These are phyloP conservation scores for Salix caprea DNA, from an alignment of 345 rosid genomes.

Conservation along the genomic window DNA sequence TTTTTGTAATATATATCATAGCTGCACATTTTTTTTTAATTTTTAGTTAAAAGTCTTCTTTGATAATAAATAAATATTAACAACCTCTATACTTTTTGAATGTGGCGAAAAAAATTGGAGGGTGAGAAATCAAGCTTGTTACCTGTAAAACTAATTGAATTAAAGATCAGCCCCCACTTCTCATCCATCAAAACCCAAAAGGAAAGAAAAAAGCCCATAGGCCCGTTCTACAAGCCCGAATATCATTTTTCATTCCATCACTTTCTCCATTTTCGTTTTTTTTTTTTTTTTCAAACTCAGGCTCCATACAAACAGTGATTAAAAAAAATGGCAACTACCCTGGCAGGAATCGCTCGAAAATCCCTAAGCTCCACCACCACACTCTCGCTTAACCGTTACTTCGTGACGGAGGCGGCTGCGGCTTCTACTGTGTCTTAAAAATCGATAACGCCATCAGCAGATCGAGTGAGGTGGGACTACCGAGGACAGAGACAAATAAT, in stretches of 20 bases:
- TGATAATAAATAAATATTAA: too few species aligned
- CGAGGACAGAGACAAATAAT: slow-evolving; percentile 90
- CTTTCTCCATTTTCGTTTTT: not conserved
- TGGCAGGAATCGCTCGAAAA: slow-evolving; percentile 16
- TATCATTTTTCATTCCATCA: not conserved
- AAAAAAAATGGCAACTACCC: slow-evolving; percentile 17
- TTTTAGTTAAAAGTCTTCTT: too few species aligned
- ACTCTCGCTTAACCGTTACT: slow-evolving; percentile 2
- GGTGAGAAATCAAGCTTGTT: too few species aligned
- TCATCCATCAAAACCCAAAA: not conserved
- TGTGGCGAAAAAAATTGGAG: too few species aligned
- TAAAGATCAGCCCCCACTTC: not conserved
- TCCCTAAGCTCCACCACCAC: slow-evolving; percentile 10
- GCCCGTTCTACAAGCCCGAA: not conserved
- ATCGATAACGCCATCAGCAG: slow-evolving; percentile 57
- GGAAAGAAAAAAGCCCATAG: not conserved
- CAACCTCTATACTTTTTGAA: too few species aligned
- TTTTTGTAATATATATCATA: too few species aligned
- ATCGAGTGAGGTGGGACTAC: slow-evolving; percentile 95
- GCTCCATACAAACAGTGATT: not conserved
- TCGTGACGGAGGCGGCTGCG: slow-evolving; percentile 10
- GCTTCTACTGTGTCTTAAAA: slow-evolving; percentile 23
- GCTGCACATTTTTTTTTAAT: too few species aligned
- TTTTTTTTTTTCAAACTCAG: not conserved
- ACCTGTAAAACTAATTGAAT: not conserved